These are phyloP conservation scores for Neoboletus magnificus DNA, from an alignment of 768 basidiomycete species.

Conservation along the genomic window DNA sequence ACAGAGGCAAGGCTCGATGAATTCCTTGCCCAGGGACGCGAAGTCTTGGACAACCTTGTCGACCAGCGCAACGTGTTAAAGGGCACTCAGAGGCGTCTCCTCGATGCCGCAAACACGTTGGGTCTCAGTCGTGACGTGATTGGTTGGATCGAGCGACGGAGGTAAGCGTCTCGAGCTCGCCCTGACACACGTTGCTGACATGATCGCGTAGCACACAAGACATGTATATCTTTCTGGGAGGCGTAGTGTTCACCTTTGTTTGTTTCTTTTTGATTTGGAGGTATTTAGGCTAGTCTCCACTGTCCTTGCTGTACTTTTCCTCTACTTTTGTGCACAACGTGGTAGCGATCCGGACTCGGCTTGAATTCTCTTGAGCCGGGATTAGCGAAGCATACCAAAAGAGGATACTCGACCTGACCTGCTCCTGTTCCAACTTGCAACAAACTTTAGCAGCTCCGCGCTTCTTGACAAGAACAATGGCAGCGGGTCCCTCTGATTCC, in stretches of 20 bases:
- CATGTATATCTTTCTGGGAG: slow-evolving; percentile 88
- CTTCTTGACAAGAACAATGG: slow-evolving; percentile 14
- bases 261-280: slow-evolving; percentile 93
- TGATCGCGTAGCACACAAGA: slow-evolving; percentile 73
- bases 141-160: slow-evolving; percentile 94
- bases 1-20: slow-evolving; percentile 82
- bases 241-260: slow-evolving; percentile 84
- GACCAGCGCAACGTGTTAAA: slow-evolving; percentile 94
- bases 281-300: slow-evolving; percentile 61
- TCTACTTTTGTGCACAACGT: background rate
- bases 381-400: slow-evolving; percentile 14
- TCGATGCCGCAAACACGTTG: slow-evolving; percentile 91
- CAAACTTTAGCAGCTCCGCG: background rate
- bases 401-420: background rate
- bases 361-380: background rate
- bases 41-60: slow-evolving; percentile 86
- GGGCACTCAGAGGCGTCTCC: slow-evolving; percentile 82
- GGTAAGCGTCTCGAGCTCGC: slow-evolving; percentile 42
- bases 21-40: slow-evolving; percentile 88
- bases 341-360: background rate
- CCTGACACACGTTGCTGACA: slow-evolving; percentile 8
- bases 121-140: slow-evolving; percentile 94
- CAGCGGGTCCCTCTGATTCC: slow-evolving; percentile 11
- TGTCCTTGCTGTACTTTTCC: background rate
- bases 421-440: background rate